phyloP scores from a whole-genome alignment of 805 yeast genomes.

The Wickerhamomyces subpelliculosus region DNA sequence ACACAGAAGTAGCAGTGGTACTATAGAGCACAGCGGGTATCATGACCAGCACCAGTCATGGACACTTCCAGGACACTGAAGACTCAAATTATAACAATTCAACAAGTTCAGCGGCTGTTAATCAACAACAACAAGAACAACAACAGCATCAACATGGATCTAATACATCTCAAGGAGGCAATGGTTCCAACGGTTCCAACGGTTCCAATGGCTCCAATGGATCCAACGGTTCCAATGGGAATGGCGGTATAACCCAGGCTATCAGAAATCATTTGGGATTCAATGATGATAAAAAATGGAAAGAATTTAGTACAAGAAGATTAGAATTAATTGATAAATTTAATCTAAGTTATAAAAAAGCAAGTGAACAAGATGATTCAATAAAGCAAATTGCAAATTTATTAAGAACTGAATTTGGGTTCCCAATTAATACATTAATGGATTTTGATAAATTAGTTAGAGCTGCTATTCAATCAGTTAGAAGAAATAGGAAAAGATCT shows the following conservation, averaged over 20 bases:
- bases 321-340: slow-evolving; percentile 81
- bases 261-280: slow-evolving; percentile 55
- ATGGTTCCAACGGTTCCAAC: too few relatives aligned
- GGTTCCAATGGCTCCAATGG: not conserved
- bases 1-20: too few relatives aligned
- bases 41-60: too few relatives aligned
- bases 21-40: too few relatives aligned
- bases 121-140: too few relatives aligned
- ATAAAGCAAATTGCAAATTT: slow-evolving; percentile 73
- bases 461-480: slow-evolving; percentile 88
- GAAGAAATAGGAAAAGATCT: slow-evolving; percentile 77
- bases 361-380: slow-evolving; percentile 85
- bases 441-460: slow-evolving; percentile 89
- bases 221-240: slow-evolving; percentile 10
- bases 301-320: slow-evolving; percentile 82
- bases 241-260: slow-evolving; percentile 32
- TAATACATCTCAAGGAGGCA: too few relatives aligned
- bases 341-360: slow-evolving; percentile 57
- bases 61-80: too few relatives aligned
- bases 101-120: too few relatives aligned
- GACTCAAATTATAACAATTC: too few relatives aligned
- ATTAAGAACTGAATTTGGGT: slow-evolving; percentile 72
- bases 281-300: slow-evolving; percentile 81
- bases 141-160: too few relatives aligned
- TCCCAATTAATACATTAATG: slow-evolving; percentile 43